Conservation (phyloP, 2,329 filamentous ascomycete genomes). For the Didymella sp. region DNA sequence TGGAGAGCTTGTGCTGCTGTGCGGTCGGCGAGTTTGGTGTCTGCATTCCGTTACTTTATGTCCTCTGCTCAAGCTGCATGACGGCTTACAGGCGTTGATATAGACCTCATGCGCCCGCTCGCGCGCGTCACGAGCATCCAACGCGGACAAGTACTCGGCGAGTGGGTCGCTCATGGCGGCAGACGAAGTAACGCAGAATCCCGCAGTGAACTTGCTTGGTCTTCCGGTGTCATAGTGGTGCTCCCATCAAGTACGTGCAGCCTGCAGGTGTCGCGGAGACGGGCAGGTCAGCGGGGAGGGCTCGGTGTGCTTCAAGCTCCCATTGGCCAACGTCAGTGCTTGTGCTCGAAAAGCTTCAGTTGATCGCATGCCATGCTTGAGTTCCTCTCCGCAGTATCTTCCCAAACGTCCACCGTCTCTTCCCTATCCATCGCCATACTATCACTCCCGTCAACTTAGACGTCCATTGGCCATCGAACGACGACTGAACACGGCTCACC, state of each 20-base stretch:
- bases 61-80: not conserved
- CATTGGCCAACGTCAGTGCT: slow-evolving; percentile 25
- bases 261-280: slow-evolving; percentile 16
- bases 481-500: not conserved
- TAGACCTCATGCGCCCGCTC: slow-evolving; percentile 71
- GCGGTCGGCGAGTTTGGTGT: slow-evolving; percentile 57
- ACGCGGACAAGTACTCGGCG: slow-evolving; percentile 78
- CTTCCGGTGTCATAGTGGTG: slow-evolving; percentile 34
- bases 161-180: slow-evolving; percentile 73
- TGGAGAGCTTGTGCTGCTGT: slow-evolving; percentile 43
- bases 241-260: not conserved
- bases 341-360: slow-evolving; percentile 24
- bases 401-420: no score
- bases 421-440: not conserved
- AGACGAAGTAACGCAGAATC: slow-evolving; percentile 16
- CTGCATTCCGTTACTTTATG: slow-evolving; percentile 35
- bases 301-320: slow-evolving; percentile 13
- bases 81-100: slow-evolving; percentile 75
- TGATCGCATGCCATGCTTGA: slow-evolving; percentile 6
- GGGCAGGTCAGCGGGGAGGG: slow-evolving; percentile 17
- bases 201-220: not conserved
- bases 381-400: no score
- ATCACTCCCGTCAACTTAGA: no score
- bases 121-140: slow-evolving; percentile 74
- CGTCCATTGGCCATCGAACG: not conserved